phyloP scores from a whole-genome alignment of 1,284 basidiomycete species.

The Moniliella sp. region DNA sequence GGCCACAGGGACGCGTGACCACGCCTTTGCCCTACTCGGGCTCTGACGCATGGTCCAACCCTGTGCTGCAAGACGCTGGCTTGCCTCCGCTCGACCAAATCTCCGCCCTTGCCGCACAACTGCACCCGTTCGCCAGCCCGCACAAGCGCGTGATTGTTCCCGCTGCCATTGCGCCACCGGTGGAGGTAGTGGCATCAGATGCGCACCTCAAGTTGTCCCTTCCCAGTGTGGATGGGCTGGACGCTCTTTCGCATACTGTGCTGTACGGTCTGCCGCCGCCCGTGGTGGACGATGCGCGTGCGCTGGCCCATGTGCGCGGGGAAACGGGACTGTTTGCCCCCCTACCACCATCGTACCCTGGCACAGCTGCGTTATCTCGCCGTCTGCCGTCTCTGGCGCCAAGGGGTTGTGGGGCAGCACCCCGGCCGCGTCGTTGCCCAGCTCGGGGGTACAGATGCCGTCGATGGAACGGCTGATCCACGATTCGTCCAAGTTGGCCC shows the following conservation, averaged over 20 bases:
- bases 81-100: slow-evolving; percentile 47
- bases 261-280: slow-evolving; percentile 61
- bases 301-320: slow-evolving; percentile 42
- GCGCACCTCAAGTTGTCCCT: slow-evolving; percentile 59
- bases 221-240: slow-evolving; percentile 40
- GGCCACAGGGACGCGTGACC: slow-evolving; percentile 33
- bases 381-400: too few species aligned
- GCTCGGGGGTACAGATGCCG: slow-evolving; percentile 71
- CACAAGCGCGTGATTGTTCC: slow-evolving; percentile 62
- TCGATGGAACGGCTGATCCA: slow-evolving; percentile 86
- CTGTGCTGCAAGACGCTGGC: too few species aligned
- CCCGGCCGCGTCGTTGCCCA: slow-evolving; percentile 70
- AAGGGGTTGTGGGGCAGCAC: too few species aligned
- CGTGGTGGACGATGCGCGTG: slow-evolving; percentile 45
- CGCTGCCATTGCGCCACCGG: slow-evolving; percentile 60
- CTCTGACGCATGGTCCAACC: slow-evolving; percentile 15
- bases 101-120: slow-evolving; percentile 44
- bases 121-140: slow-evolving; percentile 58
- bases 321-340: too few species aligned
- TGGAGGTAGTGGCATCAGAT: slow-evolving; percentile 52
- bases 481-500: slow-evolving; percentile 85
- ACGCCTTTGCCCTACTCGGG: slow-evolving; percentile 16
- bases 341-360: too few species aligned
- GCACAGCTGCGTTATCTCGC: too few species aligned
- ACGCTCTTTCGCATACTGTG: slow-evolving; percentile 48